phyloP scores from a whole-genome alignment of 257 asterid genomes.

The Ocimum tenuiflorum region DNA sequence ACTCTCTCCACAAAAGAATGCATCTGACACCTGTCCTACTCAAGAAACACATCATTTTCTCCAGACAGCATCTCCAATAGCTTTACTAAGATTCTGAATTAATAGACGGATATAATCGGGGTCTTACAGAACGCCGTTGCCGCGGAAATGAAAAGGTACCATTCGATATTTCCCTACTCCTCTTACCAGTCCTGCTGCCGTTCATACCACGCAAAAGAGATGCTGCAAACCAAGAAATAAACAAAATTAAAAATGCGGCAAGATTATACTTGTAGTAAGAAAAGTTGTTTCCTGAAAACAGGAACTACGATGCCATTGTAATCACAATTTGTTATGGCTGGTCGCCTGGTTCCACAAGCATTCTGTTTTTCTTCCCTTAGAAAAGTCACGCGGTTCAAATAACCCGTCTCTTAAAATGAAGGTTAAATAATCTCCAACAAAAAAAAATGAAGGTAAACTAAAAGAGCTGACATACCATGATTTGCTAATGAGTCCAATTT shows the following conservation, averaged over 20 bases:
- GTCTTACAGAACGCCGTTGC: constrained; percentile 91
- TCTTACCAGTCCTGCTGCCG: constrained; percentile 45
- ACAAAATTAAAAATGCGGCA: neutral
- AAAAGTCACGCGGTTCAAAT: neutral
- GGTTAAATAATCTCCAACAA: too few species aligned
- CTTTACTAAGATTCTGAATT: constrained; percentile 81
- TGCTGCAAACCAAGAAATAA: constrained; percentile 41
- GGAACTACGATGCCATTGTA: neutral
- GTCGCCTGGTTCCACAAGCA: neutral
- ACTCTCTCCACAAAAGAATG: constrained; percentile 7
- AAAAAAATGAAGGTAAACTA: neutral
- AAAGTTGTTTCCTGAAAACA: neutral
- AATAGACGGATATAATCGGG: constrained; percentile 59
- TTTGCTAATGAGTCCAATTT: constrained; percentile 50
- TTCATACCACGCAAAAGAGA: constrained; percentile 55
- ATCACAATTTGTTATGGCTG: neutral
- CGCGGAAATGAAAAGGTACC: constrained; percentile 81
- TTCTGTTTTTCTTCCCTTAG: neutral
- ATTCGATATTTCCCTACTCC: constrained; percentile 64
- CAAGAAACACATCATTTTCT: neutral
- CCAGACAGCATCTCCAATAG: neutral
- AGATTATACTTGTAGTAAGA: neutral
- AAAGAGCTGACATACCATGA: constrained; percentile 30
- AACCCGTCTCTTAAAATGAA: neutral
- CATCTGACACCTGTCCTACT: constrained; percentile 3